phyloP scores from a whole-genome alignment of 2,329 filamentous ascomycete genomes.

The Hypoxylon sp. region DNA sequence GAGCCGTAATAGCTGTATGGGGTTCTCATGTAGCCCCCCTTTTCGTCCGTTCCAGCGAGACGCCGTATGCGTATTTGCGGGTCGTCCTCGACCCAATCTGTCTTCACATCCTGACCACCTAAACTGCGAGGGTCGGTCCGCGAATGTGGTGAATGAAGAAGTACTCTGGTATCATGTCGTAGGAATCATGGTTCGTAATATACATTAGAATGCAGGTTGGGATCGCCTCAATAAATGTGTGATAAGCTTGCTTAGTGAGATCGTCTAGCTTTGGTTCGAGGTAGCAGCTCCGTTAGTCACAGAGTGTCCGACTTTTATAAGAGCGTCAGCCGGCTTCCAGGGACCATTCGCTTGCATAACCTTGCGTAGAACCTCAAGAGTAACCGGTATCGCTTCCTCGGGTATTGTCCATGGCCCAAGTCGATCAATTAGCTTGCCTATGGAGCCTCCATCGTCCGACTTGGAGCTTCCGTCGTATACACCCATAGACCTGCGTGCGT shows the following conservation, averaged over 20 bases:
- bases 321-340: constrained; percentile 52
- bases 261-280: constrained; percentile 21
- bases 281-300: constrained; percentile 45
- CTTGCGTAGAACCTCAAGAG: constrained; percentile 51
- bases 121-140: constrained; percentile 26
- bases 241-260: constrained; percentile 3
- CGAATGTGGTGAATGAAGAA: constrained; percentile 22
- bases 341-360: constrained; percentile 47
- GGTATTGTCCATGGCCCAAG: constrained; percentile 54
- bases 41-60: constrained; percentile 43
- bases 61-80: constrained; percentile 35
- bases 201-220: constrained; percentile 46
- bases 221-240: constrained; percentile 4
- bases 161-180: constrained; percentile 48
- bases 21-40: constrained; percentile 14
- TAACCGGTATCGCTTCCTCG: constrained; percentile 52
- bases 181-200: constrained; percentile 52
- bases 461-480: constrained; percentile 46
- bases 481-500: constrained; percentile 48
- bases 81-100: constrained; percentile 32
- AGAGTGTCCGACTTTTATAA: constrained; percentile 46
- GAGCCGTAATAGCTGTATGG: constrained; percentile 20
- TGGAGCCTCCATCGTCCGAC: constrained; percentile 50
- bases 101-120: constrained; percentile 28
- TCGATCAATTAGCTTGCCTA: constrained; percentile 54